Conservation (phyloP, 441 rosid genomes). For the Syzygium syzygioides region DNA sequence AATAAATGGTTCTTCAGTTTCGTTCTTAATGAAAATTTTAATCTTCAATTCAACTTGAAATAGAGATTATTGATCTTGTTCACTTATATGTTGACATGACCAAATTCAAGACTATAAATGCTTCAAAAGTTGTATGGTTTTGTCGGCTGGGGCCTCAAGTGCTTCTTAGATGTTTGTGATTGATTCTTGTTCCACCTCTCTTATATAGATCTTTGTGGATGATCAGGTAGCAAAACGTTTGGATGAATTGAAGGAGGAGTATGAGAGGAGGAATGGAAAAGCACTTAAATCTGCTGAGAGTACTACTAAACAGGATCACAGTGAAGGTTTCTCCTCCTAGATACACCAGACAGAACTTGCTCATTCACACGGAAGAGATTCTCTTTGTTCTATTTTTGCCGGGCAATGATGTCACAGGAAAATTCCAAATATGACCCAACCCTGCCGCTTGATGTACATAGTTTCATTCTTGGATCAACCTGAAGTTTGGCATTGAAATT, state of each 20-base stretch:
- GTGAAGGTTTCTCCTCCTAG: conserved; percentile 1
- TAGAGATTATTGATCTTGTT: not conserved
- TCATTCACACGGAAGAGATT: not conserved
- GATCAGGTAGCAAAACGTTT: conserved; percentile 62
- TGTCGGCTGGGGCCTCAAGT: not conserved
- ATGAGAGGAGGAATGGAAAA: conserved; percentile 43
- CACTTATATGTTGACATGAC: not conserved
- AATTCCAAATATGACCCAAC: not conserved
- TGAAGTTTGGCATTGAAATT: not conserved
- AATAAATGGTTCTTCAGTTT: not conserved
- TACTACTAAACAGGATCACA: conserved; percentile 14
- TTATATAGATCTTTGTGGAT: not conserved
- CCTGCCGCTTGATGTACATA: not conserved
- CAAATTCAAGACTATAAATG: not conserved
- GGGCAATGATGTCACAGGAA: not conserved
- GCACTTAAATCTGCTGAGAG: conserved; percentile 20
- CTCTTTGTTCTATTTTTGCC: not conserved
- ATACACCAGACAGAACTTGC: not conserved
- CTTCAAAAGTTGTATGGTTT: not conserved
- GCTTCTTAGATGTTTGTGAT: not conserved
- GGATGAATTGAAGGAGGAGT: conserved; percentile 55
- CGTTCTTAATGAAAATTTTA: not conserved
- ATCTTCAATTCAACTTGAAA: not conserved
- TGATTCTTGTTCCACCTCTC: not conserved
- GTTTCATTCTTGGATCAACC: not conserved